Evolutionary conservation across 2,329 filamentous ascomycete species (phyloP).

Genomic region (Phaeosphaeriaceae sp.): DNA sequence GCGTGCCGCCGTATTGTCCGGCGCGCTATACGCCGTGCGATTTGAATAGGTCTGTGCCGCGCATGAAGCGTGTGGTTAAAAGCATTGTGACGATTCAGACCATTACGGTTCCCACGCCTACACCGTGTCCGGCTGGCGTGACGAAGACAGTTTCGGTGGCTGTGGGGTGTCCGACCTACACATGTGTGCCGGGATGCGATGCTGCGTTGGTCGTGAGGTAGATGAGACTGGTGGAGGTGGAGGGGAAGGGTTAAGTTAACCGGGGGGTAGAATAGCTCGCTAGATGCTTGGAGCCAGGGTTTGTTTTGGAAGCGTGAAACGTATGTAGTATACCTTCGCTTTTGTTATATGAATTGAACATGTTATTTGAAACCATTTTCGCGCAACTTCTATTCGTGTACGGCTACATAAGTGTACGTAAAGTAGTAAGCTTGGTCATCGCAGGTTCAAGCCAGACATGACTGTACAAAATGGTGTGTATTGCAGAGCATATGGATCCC

Average conservation of each 20-base stretch:
- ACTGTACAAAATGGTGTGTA: no score
- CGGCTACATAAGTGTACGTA: neutral
- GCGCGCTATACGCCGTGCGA: slow-evolving; percentile 17
- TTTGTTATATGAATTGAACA: neutral
- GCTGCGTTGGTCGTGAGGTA: slow-evolving; percentile 13
- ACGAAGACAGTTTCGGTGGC: slow-evolving; percentile 14
- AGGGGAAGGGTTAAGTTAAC: neutral
- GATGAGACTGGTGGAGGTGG: neutral
- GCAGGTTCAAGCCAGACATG: no score
- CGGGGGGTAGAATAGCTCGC: neutral
- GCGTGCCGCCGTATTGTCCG: slow-evolving; percentile 26
- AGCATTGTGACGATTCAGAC: slow-evolving; percentile 19
- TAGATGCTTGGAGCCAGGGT: neutral
- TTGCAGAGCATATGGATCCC: no score
- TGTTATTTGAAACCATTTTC: neutral
- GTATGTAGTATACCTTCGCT: neutral
- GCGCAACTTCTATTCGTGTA: neutral
- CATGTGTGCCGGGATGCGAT: slow-evolving; percentile 29
- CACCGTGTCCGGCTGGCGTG: slow-evolving; percentile 4
- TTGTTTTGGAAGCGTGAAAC: neutral
- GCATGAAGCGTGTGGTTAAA: slow-evolving; percentile 16
- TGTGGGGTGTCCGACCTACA: slow-evolving; percentile 29
- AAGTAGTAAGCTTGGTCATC: neutral
- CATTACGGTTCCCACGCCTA: neutral
- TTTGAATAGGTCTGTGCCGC: slow-evolving; percentile 9